Evolutionary conservation across 2,329 filamentous ascomycete species (phyloP), one percentile per base, ranked within the genome.

Genomic region (Myriosclerotinia scirpicola): DNA sequence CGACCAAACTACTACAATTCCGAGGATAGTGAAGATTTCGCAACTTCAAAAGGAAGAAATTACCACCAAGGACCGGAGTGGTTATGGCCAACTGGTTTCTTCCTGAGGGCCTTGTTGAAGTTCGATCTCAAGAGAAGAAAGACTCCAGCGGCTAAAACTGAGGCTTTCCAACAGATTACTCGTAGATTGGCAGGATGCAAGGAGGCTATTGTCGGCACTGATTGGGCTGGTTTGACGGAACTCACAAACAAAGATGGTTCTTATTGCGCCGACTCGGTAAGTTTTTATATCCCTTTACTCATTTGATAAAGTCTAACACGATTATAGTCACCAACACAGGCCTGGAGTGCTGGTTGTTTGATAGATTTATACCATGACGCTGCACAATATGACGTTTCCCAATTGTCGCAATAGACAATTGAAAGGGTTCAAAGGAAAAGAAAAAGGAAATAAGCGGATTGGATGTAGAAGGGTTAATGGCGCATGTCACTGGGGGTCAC

Each of bases 31-130:
- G 87, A 86, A 15, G 91, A 98, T 78, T 98, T 97, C 75, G 86
- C 91, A 14, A 98, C 94, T 0, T 88, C 90, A 73, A 98, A 98
- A 79, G 95, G 95, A 60, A 85, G 95, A 66, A 99, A 98, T 79
- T 99, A 99, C 80, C 95, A 99, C 78, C 94, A 98, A 78, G 95
- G 95, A 5, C 96, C 95, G 0, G 95, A 99, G 78, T 99, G 95
- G 95, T 81, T 97, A 34, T 99, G 95, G 95, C 96, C 94, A 0
- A 94, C 92, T 1, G 95, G 95, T 5, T 99, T 93, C 82, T 99
- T 97, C 83, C 83, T 97, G 30, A 88, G 96, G 59, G 95, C 95
- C 1, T 81, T 99, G 71, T 84, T 99, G 70, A 91, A 93, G 77
- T 98, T 98, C 75, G 93, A 97, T 76, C 81, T 98, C 60, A 84